A percentile compares a stretch with the other conserved stretches of the same genome.
These are phyloP conservation scores for Lanzia echinophila DNA, from an alignment of 2,329 filamentous ascomycete species.

Conservation along the genomic window DNA sequence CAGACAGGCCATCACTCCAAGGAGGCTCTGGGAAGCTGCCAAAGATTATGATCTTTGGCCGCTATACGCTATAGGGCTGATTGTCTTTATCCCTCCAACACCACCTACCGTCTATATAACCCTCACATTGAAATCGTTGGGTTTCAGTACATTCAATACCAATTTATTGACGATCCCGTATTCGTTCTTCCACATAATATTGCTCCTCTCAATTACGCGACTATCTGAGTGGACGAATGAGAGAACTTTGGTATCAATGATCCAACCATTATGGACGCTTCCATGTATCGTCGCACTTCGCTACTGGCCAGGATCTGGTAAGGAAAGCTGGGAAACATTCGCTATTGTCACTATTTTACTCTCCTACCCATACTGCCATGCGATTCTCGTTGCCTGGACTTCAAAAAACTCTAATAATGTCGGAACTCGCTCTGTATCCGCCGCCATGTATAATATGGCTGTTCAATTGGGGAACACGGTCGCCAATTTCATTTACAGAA, in stretches of 20 bases:
- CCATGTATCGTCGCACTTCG: constrained; percentile 34
- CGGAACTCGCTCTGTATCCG: constrained; percentile 54
- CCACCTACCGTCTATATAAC: constrained; percentile 47
- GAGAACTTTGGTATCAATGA: constrained; percentile 32
- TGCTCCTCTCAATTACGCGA: constrained; percentile 39
- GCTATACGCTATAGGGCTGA: constrained; percentile 40
- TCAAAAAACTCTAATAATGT: constrained; percentile 56
- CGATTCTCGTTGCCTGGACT: constrained; percentile 36
- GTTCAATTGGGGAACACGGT: constrained; percentile 36
- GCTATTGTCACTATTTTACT: constrained; percentile 30
- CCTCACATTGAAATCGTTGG: constrained; percentile 38
- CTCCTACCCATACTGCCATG: constrained; percentile 27
- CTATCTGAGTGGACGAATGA: constrained; percentile 37
- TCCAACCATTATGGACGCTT: constrained; percentile 36
- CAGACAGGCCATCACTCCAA: constrained; percentile 46
- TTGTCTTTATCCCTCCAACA: constrained; percentile 43
- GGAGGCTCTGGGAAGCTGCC: constrained; percentile 44
- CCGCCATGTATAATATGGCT: constrained; percentile 51
- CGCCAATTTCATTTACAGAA: constrained; percentile 42
- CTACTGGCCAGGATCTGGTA: constrained; percentile 23
- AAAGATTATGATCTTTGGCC: constrained; percentile 57
- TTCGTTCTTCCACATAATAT: constrained; percentile 39
- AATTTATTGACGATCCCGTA: constrained; percentile 42
- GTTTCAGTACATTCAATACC: constrained; percentile 36
- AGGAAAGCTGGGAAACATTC: constrained; percentile 32